These are phyloP conservation scores for Sphaerulina vaccinii DNA, from an alignment of 2,329 filamentous ascomycete genomes.

Conservation along the genomic window DNA sequence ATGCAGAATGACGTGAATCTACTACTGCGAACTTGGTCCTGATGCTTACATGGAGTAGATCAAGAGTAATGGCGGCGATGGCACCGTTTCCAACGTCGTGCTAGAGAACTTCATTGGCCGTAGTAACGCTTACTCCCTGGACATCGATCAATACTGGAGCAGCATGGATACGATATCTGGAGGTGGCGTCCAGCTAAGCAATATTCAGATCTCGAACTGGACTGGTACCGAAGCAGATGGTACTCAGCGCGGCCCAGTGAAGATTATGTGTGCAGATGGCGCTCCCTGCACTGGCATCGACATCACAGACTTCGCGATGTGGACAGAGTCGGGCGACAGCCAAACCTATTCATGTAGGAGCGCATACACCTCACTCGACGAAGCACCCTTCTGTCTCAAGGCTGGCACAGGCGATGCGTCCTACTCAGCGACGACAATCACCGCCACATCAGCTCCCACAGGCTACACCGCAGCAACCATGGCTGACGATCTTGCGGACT, in stretches of 20 bases:
- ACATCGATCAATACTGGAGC: conserved; percentile 57
- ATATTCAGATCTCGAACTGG: conserved; percentile 58
- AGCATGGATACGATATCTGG: conserved; percentile 45
- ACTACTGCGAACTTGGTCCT: neutral
- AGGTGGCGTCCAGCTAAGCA: conserved; percentile 52
- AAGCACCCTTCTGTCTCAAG: conserved; percentile 49
- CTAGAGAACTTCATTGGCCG: conserved; percentile 62
- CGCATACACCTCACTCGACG: conserved; percentile 42
- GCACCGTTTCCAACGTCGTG: conserved; percentile 51
- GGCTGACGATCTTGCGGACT: conserved; percentile 35
- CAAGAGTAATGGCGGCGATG: conserved; percentile 60
- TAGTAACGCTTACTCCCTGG: conserved; percentile 57
- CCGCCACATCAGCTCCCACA: conserved; percentile 38
- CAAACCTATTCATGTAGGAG: conserved; percentile 50
- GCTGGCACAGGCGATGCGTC: conserved; percentile 25
- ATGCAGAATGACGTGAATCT: neutral
- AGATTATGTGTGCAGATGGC: conserved; percentile 51
- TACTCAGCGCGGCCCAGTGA: conserved; percentile 52
- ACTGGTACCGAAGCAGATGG: conserved; percentile 55
- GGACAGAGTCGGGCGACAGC: conserved; percentile 48
- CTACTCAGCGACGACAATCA: conserved; percentile 39
- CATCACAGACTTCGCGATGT: conserved; percentile 54
- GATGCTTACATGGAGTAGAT: conserved; percentile 40
- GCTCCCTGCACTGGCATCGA: conserved; percentile 55
- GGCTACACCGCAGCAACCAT: conserved; percentile 43